These are phyloP conservation scores for Aureobasidium mangrovei DNA, from an alignment of 2,329 filamentous ascomycete species.

Conservation along the genomic window DNA sequence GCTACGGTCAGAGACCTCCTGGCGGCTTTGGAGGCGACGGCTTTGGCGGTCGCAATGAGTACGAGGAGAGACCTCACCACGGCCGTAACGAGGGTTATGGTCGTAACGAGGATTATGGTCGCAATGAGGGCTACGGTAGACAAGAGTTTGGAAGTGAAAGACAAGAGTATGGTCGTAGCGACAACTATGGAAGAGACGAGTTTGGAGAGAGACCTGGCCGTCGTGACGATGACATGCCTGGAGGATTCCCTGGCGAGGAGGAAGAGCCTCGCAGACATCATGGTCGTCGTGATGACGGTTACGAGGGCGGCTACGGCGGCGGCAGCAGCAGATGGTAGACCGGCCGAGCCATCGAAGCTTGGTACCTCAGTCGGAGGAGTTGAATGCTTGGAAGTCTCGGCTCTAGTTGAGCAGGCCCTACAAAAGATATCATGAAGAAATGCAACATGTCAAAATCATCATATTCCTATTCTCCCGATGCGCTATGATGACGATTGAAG, in stretches of 20 bases:
- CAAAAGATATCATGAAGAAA: too few species aligned
- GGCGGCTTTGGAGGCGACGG: background rate
- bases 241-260: slow-evolving; percentile 18
- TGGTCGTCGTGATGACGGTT: slow-evolving; percentile 12
- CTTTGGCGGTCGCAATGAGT: slow-evolving; percentile 5
- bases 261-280: slow-evolving; percentile 11
- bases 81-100: slow-evolving; percentile 14
- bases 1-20: slow-evolving; percentile 16
- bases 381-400: too few species aligned
- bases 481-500: too few species aligned
- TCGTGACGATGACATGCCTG: slow-evolving; percentile 14
- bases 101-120: slow-evolving; percentile 16
- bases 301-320: slow-evolving; percentile 14
- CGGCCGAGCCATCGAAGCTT: too few species aligned
- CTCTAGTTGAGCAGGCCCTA: too few species aligned
- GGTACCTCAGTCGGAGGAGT: too few species aligned
- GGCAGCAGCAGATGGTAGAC: background rate
- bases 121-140: slow-evolving; percentile 13
- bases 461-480: too few species aligned
- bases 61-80: slow-evolving; percentile 1
- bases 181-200: background rate
- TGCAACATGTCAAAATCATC: too few species aligned
- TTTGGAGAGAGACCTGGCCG: background rate
- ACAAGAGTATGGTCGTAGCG: slow-evolving; percentile 15
- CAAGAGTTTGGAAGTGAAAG: slow-evolving; percentile 11